Evolutionary conservation across 306 rosid species (phyloP), one percentile per base, ranked within the genome.

Genomic region (Castanea sativa): DNA sequence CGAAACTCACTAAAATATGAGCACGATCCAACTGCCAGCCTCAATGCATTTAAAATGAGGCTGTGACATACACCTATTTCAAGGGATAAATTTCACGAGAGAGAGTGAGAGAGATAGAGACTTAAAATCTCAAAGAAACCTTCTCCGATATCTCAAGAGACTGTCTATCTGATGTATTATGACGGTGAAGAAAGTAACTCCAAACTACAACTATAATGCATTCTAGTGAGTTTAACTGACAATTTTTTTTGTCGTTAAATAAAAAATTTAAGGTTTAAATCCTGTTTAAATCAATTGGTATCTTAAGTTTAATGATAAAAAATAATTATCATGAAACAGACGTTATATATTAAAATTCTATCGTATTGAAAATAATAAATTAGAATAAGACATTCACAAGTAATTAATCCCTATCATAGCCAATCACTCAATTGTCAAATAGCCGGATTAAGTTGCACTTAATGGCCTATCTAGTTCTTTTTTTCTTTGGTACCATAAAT

Each of bases 201-300:
- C 11, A 38, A 38, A 7, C 3, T 7, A 38, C 0, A 38, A 38
- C 0, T 38, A 0, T 38, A 1, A 2, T 7, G 2, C 0, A 7
- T 38, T 38, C 0, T 38, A 38, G 3, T 38, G 1, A 38, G 0
- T 2, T 38, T 38, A 38, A 7, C 2, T 38, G 0, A 38, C 6
- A 6, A 1, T 7, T 38, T 38, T 35, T 38, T 7, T 38, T 23
- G 25, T 38, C 0, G 0, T 7, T 0, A 7, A 2, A 38, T 0
- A 38, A 38, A 38, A 38, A 38, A 38, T 38, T 38, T 38, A 2
- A 0, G 0, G 7, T 38, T 38, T 38, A 2, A 38, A 38, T 0
- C 0, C 0, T 7, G 0, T 38, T 38, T 38, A 38, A 38, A 38
- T 2, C 0, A 38, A 38, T 7, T 38, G 11, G 0, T 38, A 38